Conservation (phyloP, 192 early-diverging fungal species). For the Rhizophagus prolifer region DNA sequence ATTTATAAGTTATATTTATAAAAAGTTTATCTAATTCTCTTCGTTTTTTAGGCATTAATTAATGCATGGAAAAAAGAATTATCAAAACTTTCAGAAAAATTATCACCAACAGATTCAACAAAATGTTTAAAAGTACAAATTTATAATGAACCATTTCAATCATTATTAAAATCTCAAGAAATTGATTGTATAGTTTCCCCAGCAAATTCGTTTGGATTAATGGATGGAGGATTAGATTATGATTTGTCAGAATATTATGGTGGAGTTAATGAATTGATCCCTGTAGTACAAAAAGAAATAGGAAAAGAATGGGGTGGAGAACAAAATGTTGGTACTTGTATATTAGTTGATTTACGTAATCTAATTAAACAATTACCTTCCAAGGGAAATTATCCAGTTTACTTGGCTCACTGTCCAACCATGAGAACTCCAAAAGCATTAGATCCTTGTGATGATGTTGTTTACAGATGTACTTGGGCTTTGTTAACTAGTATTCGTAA, state of each 20-base stretch:
- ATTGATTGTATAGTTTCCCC: slow-evolving; percentile 26
- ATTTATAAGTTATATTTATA: background rate
- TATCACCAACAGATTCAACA: background rate
- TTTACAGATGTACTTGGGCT: slow-evolving; percentile 33
- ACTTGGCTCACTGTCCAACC: slow-evolving; percentile 29
- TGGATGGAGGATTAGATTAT: slow-evolving; percentile 31
- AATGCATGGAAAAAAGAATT: slow-evolving; percentile 25
- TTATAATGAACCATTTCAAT: slow-evolving; percentile 17
- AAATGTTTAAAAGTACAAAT: slow-evolving; percentile 15
- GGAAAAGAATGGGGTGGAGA: slow-evolving; percentile 31
- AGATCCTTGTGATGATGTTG: slow-evolving; percentile 20
- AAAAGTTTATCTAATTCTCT: background rate
- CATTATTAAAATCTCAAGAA: background rate
- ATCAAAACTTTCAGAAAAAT: background rate
- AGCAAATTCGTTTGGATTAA: slow-evolving; percentile 33
- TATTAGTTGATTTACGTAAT: slow-evolving; percentile 23
- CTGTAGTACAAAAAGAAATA: slow-evolving; percentile 25
- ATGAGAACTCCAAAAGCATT: slow-evolving; percentile 29
- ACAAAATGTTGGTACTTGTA: slow-evolving; percentile 34
- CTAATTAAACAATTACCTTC: background rate
- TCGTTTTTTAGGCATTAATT: slow-evolving; percentile 11
- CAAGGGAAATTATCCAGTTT: slow-evolving; percentile 14
- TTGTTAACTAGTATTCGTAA: slow-evolving; percentile 20
- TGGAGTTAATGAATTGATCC: slow-evolving; percentile 19
- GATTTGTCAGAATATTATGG: slow-evolving; percentile 31